Evolutionary conservation across 495 filamentous ascomycete species (phyloP).

Genomic region (Penicillium canariense): DNA sequence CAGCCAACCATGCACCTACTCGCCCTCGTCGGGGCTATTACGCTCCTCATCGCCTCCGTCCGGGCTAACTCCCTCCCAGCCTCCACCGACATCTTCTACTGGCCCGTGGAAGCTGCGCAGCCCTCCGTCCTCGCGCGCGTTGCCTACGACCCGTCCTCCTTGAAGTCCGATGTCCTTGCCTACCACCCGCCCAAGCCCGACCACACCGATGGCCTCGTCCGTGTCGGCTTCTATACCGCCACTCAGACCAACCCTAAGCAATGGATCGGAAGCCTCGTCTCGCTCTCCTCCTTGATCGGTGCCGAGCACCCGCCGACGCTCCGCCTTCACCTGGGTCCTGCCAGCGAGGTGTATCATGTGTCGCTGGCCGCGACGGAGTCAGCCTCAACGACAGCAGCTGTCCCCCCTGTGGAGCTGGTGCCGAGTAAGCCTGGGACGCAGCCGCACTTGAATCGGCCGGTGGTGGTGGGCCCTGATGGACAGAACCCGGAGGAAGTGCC

Average conservation of each 20-base stretch:
- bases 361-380: slow-evolving; percentile 22
- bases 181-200: slow-evolving; percentile 33
- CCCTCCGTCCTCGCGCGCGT: slow-evolving; percentile 42
- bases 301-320: slow-evolving; percentile 26
- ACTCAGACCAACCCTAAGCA: slow-evolving; percentile 30
- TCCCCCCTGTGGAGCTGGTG: slow-evolving; percentile 30
- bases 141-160: slow-evolving; percentile 35
- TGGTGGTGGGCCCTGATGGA: slow-evolving; percentile 42
- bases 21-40: slow-evolving; percentile 17
- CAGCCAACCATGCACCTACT: slow-evolving; percentile 27
- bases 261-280: slow-evolving; percentile 43
- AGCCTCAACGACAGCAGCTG: not conserved
- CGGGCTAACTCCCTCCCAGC: slow-evolving; percentile 18
- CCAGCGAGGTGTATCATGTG: slow-evolving; percentile 40
- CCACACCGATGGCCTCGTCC: slow-evolving; percentile 25
- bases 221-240: slow-evolving; percentile 38
- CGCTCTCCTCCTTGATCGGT: slow-evolving; percentile 27
- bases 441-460: slow-evolving; percentile 42
- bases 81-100: slow-evolving; percentile 40
- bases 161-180: slow-evolving; percentile 33
- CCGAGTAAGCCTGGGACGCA: slow-evolving; percentile 28
- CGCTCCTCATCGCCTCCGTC: slow-evolving; percentile 15
- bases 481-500: slow-evolving; percentile 31
- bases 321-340: slow-evolving; percentile 35
- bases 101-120: slow-evolving; percentile 34